Evolutionary conservation across 129 eudicot genomes (phyloP), one percentile per base, ranked within the genome.

Genomic region (Tagetes patula): DNA sequence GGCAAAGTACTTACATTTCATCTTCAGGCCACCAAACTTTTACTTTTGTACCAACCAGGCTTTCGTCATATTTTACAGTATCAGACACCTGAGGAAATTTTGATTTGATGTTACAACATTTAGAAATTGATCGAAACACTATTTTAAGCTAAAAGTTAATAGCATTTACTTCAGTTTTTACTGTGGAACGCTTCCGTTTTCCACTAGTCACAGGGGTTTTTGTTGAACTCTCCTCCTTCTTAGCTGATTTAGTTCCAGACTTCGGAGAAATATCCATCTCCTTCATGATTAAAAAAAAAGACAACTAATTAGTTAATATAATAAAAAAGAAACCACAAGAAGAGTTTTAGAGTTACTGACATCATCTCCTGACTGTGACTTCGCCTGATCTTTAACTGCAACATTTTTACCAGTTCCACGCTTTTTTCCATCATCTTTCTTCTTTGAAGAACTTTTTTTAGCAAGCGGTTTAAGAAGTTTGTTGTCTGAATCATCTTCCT

Each of bases 11-110:
- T 84, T 79, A 89, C 98, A 1, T 20, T 38, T 60, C 54, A 82
- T 93, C 98, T 45, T 76, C 72, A 10, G 98, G 98, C 98, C 98
- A 93, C 92, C 95, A 93, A 72, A 93, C 96, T 85, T 83, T 86
- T 43, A 93, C 81, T 81, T 83, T 87, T 40, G 70, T 32, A 67
- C 96, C 96, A 75, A 93, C 86, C 60, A 93, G 78, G 52, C 85
- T 80, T 58, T 58, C 71, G 47, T 86, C 96, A 39, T 79, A 73
- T 45, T 72, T 77, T 11, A 52, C 11, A 59, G 73, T 14, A 48
- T 48, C 77, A 63, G 89, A 66, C 50, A 78, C 84, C 98, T 89
- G 87, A n/a, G 20, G 78, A 30, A 3, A 66, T 54, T 37, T 36
- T 7, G 1, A 71, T 47, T 52, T 36, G 70, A 67, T 3, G 40